Conservation (phyloP, 2,329 filamentous ascomycete genomes). For the Aspergillus caelatus region DNA sequence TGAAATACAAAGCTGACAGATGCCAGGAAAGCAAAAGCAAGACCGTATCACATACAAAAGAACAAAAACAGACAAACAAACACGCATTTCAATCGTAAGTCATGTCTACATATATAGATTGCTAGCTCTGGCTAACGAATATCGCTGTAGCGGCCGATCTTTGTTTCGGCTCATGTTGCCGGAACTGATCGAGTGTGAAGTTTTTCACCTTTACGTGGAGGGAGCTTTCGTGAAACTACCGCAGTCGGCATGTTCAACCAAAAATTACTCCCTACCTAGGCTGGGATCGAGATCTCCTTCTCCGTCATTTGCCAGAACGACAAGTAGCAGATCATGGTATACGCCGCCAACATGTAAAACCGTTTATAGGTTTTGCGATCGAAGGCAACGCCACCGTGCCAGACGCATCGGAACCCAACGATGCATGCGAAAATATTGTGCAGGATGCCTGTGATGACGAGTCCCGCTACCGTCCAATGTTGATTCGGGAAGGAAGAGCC, state of each 20-base stretch:
- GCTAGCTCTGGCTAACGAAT: not conserved
- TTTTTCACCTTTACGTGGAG: not conserved
- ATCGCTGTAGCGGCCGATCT: conserved; percentile 9
- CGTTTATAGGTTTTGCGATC: conserved; percentile 11
- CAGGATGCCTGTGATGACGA: not conserved
- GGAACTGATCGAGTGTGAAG: conserved; percentile 4
- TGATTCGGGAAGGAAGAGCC: too few relatives aligned
- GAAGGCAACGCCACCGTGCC: conserved; percentile 2
- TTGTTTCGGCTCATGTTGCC: conserved; percentile 19
- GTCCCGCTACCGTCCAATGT: not conserved
- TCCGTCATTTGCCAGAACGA: conserved; percentile 3
- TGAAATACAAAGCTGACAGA: not conserved
- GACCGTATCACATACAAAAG: not conserved
- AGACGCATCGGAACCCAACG: not conserved
- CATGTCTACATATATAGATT: not conserved
- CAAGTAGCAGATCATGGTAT: conserved; percentile 9
- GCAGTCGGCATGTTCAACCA: not conserved
- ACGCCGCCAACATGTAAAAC: conserved; percentile 11
- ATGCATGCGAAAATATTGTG: not conserved
- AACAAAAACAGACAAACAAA: not conserved
- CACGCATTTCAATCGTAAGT: conserved; percentile 11
- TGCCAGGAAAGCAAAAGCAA: not conserved
- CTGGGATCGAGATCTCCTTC: not conserved
- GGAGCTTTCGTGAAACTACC: not conserved
- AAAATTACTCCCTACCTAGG: not conserved